Evolutionary conservation across 331 rosid genomes (phyloP), one percentile per base, ranked within the genome.

Genomic region (Pyracantha coccinea): DNA sequence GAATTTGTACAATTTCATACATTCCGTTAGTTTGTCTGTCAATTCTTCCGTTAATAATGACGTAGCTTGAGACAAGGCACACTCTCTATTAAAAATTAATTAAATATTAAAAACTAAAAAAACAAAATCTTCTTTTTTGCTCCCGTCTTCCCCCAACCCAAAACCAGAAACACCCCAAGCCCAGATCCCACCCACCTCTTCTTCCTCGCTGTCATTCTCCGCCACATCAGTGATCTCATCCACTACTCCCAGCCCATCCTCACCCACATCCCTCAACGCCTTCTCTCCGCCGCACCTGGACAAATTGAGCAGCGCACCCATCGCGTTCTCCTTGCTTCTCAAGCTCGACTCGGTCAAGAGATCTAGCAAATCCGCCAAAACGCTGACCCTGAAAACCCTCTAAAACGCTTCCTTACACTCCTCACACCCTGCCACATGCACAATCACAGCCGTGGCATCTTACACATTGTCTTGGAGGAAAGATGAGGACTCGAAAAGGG

Each of bases 401-500:
- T 77, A 58, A 27, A 94, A 91, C 4, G 92, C 96, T 4, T 84
- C 88, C 1, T 66, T 89, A 71, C 97, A 86, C 68, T 94, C 98
- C 24, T 87, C 96, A 68, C 97, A 94, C 1, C 97, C 98, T 2
- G 97, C 97, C 5, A 94, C 82, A 82, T 94, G 98, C 5, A 96
- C 97, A 0, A 94, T 74, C 20, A 94, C 98, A 17, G 97, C 98
- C 27, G 97, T 87, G 0, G 95, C 86, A 17, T 94, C 98, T 79
- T 94, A 97, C 28, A 96, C 98, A 89, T 91, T 84, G 8, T 91
- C 95, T 57, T 94, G 98, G 1, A 88, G 69, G 32, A 68, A 35
- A 77, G 82, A 89, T 0, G 97, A 87, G 1, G 96, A 85, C 19
- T 81, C 75, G 53, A 54, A 88, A 19, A 94, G 96, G 17, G 89